Evolutionary conservation across 2,329 filamentous ascomycete genomes (phyloP).

Genomic region (Scorias spongiosa): DNA sequence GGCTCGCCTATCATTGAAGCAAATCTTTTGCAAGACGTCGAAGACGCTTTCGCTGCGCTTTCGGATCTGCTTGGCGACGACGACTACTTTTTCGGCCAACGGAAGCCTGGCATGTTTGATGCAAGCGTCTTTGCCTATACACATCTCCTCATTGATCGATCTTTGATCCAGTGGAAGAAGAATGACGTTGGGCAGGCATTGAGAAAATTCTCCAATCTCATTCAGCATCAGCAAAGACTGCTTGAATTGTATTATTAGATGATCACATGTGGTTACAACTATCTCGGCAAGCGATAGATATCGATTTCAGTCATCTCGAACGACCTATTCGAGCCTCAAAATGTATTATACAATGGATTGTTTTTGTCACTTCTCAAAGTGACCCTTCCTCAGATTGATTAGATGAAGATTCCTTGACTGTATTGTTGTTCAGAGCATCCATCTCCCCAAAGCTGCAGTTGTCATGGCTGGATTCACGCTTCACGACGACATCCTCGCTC

Average conservation of each 20-base stretch:
- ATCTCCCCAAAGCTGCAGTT: background rate
- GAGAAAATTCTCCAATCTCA: slow-evolving; percentile 43
- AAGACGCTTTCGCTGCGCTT: slow-evolving; percentile 47
- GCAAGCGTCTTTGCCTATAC: slow-evolving; percentile 84
- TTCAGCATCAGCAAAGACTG: slow-evolving; percentile 48
- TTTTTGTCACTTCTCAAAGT: no score
- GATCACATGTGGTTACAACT: background rate
- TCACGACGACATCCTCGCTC: slow-evolving; percentile 13
- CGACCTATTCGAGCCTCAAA: no score
- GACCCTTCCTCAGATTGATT: no score
- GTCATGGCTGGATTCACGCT: slow-evolving; percentile 7
- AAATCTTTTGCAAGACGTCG: slow-evolving; percentile 44
- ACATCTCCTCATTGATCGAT: slow-evolving; percentile 56
- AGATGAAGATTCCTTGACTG: no score
- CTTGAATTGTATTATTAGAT: slow-evolving; percentile 33
- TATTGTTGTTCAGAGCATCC: no score
- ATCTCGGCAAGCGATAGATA: no score
- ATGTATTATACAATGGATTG: no score
- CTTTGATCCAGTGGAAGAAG: slow-evolving; percentile 45
- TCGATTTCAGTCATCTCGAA: no score
- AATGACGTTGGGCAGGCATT: slow-evolving; percentile 44
- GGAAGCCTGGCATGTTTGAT: slow-evolving; percentile 61
- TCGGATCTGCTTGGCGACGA: slow-evolving; percentile 42
- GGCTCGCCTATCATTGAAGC: slow-evolving; percentile 30
- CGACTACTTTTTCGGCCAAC: slow-evolving; percentile 44